phyloP scores from a whole-genome alignment of 176 grass and related monocot genomes.

The Cenchrus fungigraminus region DNA sequence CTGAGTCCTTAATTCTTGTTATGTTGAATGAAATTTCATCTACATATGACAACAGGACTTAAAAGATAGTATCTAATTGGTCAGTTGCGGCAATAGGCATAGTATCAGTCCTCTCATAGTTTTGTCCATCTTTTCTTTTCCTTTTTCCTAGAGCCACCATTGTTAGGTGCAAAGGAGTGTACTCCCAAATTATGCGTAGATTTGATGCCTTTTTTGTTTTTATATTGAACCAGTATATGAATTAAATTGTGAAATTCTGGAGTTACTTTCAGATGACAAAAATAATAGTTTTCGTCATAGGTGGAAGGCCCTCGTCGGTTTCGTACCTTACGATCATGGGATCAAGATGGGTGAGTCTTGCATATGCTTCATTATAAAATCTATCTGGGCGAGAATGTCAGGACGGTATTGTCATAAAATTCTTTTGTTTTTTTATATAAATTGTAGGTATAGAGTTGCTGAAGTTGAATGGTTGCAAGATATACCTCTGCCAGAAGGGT shows the following conservation, averaged over 20 bases:
- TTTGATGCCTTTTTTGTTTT: constrained; percentile 18
- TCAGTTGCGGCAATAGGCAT: constrained; percentile 10
- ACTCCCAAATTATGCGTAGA: neutral
- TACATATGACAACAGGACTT: neutral
- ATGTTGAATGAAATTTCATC: neutral
- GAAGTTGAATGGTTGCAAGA: constrained; percentile 97
- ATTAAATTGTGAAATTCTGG: constrained; percentile 35
- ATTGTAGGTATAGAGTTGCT: constrained; percentile 87
- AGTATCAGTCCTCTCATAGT: too few relatives aligned
- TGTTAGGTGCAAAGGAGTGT: neutral
- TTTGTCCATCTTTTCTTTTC: too few relatives aligned
- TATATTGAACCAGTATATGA: constrained; percentile 9
- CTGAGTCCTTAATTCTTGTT: constrained; percentile 6
- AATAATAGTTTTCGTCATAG: constrained; percentile 47
- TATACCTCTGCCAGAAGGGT: constrained; percentile 73
- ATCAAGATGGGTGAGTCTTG: constrained; percentile 90
- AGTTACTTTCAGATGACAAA: constrained; percentile 20
- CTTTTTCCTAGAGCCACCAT: too few relatives aligned
- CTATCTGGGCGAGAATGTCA: constrained; percentile 18
- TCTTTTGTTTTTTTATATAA: constrained; percentile 44
- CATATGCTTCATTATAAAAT: constrained; percentile 21
- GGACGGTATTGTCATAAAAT: constrained; percentile 14
- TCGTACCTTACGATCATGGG: constrained; percentile 62
- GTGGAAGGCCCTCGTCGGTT: too few relatives aligned
- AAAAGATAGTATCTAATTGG: neutral